Percentiles rank a stretch among this genome's conserved stretches.
Conservation (phyloP, 176 grass and related monocot species). For the Carex littledalei region DNA sequence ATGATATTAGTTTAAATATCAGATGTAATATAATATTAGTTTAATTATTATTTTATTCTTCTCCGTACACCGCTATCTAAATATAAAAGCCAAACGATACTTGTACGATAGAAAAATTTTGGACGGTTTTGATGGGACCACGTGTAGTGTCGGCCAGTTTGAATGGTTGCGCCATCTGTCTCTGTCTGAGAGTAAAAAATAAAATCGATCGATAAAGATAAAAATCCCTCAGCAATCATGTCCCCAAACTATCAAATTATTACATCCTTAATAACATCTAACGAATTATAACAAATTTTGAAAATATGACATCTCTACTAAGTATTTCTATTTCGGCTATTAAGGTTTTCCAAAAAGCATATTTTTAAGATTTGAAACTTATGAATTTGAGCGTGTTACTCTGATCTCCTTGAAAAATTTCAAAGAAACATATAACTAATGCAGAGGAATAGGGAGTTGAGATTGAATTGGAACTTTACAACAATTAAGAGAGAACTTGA, state of each 20-base stretch:
- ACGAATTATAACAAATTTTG: not conserved
- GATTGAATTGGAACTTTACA: not conserved
- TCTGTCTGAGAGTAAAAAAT: not conserved
- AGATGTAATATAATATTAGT: too few relatives aligned
- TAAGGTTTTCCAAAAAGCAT: not conserved
- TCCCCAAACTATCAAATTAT: not conserved
- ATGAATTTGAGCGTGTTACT: not conserved
- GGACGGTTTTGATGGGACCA: not conserved
- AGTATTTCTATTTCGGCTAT: not conserved
- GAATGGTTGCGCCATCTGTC: not conserved
- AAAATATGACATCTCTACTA: not conserved
- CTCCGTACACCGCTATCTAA: too few relatives aligned
- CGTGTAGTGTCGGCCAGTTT: not conserved
- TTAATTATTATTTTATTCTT: too few relatives aligned
- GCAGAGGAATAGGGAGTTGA: not conserved
- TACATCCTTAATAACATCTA: not conserved
- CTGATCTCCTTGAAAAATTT: not conserved
- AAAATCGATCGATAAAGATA: constrained; percentile 8
- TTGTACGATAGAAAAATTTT: not conserved
- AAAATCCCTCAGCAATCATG: not conserved
- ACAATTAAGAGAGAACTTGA: not conserved
- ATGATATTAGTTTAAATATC: too few relatives aligned
- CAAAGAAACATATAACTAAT: not conserved
- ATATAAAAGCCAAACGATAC: too few relatives aligned
- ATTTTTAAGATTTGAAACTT: not conserved